A percentile compares a stretch with the other conserved stretches of the same genome.
Evolutionary conservation across 805 yeast species (phyloP).

Genomic region (Myxozyma neotropica): DNA sequence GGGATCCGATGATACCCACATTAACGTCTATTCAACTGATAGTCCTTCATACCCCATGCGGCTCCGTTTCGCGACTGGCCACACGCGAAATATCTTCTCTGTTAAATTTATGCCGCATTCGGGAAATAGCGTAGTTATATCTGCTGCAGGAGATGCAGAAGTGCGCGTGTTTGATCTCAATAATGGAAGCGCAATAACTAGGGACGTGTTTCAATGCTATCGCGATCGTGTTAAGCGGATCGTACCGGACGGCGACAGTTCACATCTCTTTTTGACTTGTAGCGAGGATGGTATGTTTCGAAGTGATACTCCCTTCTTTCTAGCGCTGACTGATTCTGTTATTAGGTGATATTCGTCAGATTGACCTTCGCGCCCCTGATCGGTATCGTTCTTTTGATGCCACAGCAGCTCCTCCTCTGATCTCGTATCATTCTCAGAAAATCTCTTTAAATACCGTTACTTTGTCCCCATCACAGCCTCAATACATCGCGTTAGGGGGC

Average conservation of each 20-base stretch:
- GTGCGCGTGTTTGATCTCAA: constrained; percentile 33
- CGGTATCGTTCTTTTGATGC: constrained; percentile 2
- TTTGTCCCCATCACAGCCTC: constrained; percentile 30
- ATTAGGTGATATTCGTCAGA: constrained; percentile 28
- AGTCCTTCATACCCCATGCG: constrained; percentile 21
- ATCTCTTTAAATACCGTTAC: constrained; percentile 28
- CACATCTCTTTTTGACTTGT: constrained; percentile 28
- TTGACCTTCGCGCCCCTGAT: constrained; percentile 30
- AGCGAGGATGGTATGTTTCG: constrained; percentile 28
- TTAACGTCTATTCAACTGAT: constrained; percentile 30
- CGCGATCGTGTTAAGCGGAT: constrained; percentile 31
- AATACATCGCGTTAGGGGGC: constrained; percentile 33
- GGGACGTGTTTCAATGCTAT: constrained; percentile 10
- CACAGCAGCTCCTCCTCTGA: constrained; percentile 21
- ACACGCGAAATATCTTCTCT: constrained; percentile 32
- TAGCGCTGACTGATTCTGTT: no score
- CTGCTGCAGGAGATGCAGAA: constrained; percentile 31
- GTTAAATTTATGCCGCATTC: constrained; percentile 33
- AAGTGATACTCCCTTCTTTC: not conserved
- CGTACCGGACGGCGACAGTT: constrained; percentile 29
- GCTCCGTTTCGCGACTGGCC: constrained; percentile 31
- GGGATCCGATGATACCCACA: constrained; percentile 34
- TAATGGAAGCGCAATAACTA: constrained; percentile 12
- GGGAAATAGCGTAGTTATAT: constrained; percentile 15
- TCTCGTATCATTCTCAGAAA: constrained; percentile 19